These are phyloP conservation scores for Leptomonas pyrrhocoris DNA, from an alignment of 208 protist species.

Conservation along the genomic window DNA sequence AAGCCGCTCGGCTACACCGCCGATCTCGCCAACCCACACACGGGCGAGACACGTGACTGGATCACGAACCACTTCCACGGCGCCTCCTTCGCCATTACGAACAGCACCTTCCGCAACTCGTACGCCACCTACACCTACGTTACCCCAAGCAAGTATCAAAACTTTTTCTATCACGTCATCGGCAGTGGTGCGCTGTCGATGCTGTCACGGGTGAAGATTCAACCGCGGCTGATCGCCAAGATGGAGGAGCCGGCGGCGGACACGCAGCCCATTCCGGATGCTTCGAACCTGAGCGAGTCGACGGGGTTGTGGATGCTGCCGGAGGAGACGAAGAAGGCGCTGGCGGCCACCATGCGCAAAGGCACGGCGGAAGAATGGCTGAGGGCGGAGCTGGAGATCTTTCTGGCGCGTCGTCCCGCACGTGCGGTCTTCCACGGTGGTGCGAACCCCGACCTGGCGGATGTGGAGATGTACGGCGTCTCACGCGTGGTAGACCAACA, in stretches of 20 bases:
- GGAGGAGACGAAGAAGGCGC: conserved; percentile 3
- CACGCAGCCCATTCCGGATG: neutral
- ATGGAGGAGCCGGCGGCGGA: conserved; percentile 19
- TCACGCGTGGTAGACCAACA: conserved; percentile 65
- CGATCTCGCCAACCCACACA: conserved; percentile 52
- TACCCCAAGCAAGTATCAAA: conserved; percentile 58
- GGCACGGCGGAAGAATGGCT: conserved; percentile 47
- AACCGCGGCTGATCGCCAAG: conserved; percentile 36
- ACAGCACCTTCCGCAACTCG: conserved; percentile 64
- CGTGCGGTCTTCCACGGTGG: conserved; percentile 70
- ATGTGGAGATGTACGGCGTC: conserved; percentile 84
- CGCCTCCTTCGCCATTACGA: conserved; percentile 71
- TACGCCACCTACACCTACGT: conserved; percentile 62
- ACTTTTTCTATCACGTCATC: conserved; percentile 57
- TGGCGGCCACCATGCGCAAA: conserved; percentile 16
- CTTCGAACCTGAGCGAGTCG: neutral
- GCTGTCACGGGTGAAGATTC: conserved; percentile 65
- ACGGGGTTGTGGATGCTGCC: conserved; percentile 30
- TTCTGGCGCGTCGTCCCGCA: conserved; percentile 35
- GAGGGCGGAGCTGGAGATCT: conserved; percentile 47
- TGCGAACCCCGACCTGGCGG: conserved; percentile 63
- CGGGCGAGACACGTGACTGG: conserved; percentile 63
- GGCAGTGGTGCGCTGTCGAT: conserved; percentile 56
- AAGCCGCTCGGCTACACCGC: conserved; percentile 52
- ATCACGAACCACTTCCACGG: conserved; percentile 73